A percentile compares a stretch with the other conserved stretches of the same genome.
phyloP scores from a whole-genome alignment of 2,329 filamentous ascomycete species.

The Sphaerulina populicola region DNA sequence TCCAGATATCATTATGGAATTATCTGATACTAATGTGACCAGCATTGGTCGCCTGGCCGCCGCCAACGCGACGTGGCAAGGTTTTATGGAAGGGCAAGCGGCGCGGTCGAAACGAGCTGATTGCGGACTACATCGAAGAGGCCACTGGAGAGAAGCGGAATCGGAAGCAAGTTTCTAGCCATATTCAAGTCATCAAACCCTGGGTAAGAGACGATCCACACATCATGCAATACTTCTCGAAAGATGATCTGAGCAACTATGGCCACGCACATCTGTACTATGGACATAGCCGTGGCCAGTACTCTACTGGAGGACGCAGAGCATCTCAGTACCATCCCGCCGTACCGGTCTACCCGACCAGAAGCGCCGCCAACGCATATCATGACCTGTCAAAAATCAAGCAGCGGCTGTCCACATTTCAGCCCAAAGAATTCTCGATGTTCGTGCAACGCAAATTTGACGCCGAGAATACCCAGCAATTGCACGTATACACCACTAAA shows the following conservation, averaged over 20 bases:
- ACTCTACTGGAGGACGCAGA: conserved; percentile 10
- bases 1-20: not conserved
- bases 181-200: conserved; percentile 54
- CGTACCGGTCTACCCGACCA: conserved; percentile 3
- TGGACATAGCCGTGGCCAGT: conserved; percentile 4
- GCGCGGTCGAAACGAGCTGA: conserved; percentile 54
- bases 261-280: conserved; percentile 10
- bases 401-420: conserved; percentile 21
- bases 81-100: conserved; percentile 41
- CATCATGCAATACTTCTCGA: conserved; percentile 40
- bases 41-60: conserved; percentile 48
- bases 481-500: conserved; percentile 37
- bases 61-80: conserved; percentile 52
- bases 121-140: conserved; percentile 50
- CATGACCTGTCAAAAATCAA: conserved; percentile 18
- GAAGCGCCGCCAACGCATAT: not conserved
- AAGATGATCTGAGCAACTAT: conserved; percentile 27
- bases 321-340: conserved; percentile 21
- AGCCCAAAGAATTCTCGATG: conserved; percentile 36
- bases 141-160: conserved; percentile 46
- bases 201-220: conserved; percentile 46
- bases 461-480: not conserved
- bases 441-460: conserved; percentile 33
- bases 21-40: conserved; percentile 14
- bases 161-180: conserved; percentile 56